Percentiles rank a stretch among this genome's conserved stretches.
Conservation (phyloP, 352 stramenopile genomes). For the Phytophthora uliginosa region DNA sequence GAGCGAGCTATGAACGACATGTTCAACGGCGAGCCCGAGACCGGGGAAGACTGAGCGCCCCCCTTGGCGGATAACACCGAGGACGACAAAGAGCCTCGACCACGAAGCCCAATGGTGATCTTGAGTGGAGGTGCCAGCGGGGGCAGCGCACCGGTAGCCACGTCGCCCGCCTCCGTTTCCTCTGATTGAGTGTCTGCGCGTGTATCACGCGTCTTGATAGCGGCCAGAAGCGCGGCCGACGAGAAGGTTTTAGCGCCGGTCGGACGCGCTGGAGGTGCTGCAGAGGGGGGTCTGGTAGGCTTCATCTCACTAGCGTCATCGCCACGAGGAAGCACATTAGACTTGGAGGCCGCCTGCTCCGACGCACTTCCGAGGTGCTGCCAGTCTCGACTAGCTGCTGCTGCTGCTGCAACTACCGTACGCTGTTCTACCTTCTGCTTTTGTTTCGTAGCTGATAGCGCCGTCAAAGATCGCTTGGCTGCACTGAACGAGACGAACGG, state of each 20-base stretch:
- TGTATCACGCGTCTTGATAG: slow-evolving; percentile 34
- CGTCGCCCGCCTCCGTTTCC: slow-evolving; percentile 37
- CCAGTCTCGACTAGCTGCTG: not conserved
- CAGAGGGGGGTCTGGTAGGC: not conserved
- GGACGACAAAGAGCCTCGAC: slow-evolving; percentile 22
- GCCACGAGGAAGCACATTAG: slow-evolving; percentile 11
- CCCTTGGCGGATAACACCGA: slow-evolving; percentile 16
- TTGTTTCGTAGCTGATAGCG: not conserved
- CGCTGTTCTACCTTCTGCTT: not conserved
- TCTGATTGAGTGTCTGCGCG: slow-evolving; percentile 37
- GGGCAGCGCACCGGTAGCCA: slow-evolving; percentile 30
- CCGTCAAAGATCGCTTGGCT: slow-evolving; percentile 2
- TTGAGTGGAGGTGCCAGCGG: slow-evolving; percentile 32
- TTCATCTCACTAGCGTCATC: not conserved
- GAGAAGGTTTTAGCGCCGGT: slow-evolving; percentile 21
- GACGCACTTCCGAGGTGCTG: slow-evolving; percentile 1
- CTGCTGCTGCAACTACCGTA: not conserved
- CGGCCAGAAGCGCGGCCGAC: slow-evolving; percentile 32
- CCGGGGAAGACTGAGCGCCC: slow-evolving; percentile 2
- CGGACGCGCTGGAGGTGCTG: slow-evolving; percentile 2
- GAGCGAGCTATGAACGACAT: slow-evolving; percentile 30
- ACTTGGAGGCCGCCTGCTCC: slow-evolving; percentile 20
- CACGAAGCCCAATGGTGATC: slow-evolving; percentile 25
- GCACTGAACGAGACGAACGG: slow-evolving; percentile 43
- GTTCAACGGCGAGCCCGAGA: slow-evolving; percentile 23